Base-by-base conservation (phyloP, 257 asterid species). In the Nicotiana paniculata region DNA sequence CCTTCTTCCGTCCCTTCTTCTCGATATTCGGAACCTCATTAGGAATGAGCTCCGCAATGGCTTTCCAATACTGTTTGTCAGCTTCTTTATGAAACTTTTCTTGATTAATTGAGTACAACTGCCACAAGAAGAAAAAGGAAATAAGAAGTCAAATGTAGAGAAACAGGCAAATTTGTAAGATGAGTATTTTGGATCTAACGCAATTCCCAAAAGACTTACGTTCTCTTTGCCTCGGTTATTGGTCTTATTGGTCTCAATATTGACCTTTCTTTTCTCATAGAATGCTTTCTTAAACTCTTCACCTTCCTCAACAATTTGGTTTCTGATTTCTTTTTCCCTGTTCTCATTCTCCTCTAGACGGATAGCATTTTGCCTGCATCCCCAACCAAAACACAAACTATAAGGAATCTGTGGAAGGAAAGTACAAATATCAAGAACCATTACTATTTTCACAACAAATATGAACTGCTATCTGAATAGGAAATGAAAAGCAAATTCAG, bases 341-440 rank as follows among this genome's bases (percentile, higher is more conserved):
- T 91, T 93, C 90, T 95, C 99, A 88, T 95, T 95, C 92, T 92
- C 99, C 89, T 93, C 99, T 58, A 93, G 96, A 46, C 95, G 89
- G 82, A 91, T 89, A 18, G 96, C 86, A 63, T 95, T 95, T 85
- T 81, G 92, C 91, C 99, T 95, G 93, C 80, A 86, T 55, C 37
- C 17, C 62, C 79, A 37, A 69, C 61, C 35, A 70, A 70, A 39
- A 2, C 58, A 70, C 58, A 43, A 69, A 69, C 11, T 69, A 0
- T 5, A 39, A 70, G 11, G 35, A 70, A 5, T 43, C 59, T 21
- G 21, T 1, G 1, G 3, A 70, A 43, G 21, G 21, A 70, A 70
- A 43, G 46, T 0, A 21, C 15, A 21, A 21, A 21, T 10, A 69
- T 5, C 35, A n/a, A 15, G 35, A n/a, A 46, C 4, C 61, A 24